Evolutionary conservation across 164 flowering plant genomes (phyloP).

Genomic region (Nelumbo lutea): DNA sequence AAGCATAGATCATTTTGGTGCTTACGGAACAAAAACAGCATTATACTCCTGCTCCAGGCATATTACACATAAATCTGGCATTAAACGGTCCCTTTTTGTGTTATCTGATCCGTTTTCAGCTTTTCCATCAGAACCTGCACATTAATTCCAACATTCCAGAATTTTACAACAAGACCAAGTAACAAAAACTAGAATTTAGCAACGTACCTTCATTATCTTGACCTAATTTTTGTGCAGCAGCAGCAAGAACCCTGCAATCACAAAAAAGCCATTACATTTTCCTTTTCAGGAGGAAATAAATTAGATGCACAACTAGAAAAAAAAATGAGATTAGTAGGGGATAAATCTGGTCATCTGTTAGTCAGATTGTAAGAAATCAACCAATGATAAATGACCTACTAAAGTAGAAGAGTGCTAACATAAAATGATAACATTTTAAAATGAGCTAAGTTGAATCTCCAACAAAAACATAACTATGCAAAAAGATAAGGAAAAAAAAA

Average conservation of each 20-base stretch:
- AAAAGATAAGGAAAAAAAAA: too few relatives aligned
- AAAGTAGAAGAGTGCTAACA: too few relatives aligned
- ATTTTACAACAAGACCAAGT: neutral
- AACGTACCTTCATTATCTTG: conserved; percentile 63
- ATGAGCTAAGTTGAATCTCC: too few relatives aligned
- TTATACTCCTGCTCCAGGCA: conserved; percentile 91
- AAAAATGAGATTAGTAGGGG: too few relatives aligned
- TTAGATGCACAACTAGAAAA: too few relatives aligned
- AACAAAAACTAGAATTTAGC: neutral
- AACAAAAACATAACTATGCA: too few relatives aligned
- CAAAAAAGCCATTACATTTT: conserved; percentile 1
- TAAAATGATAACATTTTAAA: too few relatives aligned
- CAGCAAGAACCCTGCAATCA: conserved; percentile 82
- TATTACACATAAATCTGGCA: conserved; percentile 92
- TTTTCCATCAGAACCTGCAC: conserved; percentile 38
- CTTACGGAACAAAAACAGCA: conserved; percentile 97
- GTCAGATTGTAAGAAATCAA: too few relatives aligned
- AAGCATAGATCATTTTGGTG: conserved; percentile 3
- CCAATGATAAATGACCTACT: too few relatives aligned
- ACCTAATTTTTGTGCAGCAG: conserved; percentile 68
- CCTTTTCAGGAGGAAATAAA: too few relatives aligned
- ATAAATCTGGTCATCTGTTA: too few relatives aligned
- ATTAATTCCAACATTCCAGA: neutral
- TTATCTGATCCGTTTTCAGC: conserved; percentile 51
- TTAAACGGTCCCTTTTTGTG: conserved; percentile 40